A percentile compares a stretch with the other conserved stretches of the same genome.
These are phyloP conservation scores for Lasiodiplodia gonubiensis DNA, from an alignment of 2,329 filamentous ascomycete genomes.

Conservation along the genomic window DNA sequence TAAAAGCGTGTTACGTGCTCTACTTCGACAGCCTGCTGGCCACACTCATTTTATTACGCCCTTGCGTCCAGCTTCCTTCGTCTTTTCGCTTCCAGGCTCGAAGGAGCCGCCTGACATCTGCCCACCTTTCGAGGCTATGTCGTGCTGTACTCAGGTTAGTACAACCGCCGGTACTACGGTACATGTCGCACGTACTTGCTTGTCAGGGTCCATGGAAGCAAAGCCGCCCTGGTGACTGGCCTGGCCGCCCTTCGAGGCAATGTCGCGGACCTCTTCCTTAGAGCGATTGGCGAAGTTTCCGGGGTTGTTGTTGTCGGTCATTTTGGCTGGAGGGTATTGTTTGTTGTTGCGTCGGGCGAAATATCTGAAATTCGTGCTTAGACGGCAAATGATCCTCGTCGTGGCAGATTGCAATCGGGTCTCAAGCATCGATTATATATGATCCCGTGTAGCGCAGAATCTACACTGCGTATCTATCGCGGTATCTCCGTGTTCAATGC, in stretches of 20 bases:
- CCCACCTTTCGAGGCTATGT: slow-evolving; percentile 63
- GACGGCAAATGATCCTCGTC: rapidly evolving
- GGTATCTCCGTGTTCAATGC: neutral
- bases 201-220: slow-evolving; percentile 44
- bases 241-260: slow-evolving; percentile 53
- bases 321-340: neutral
- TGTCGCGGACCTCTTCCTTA: slow-evolving; percentile 53
- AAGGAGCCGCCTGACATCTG: slow-evolving; percentile 61
- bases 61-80: slow-evolving; percentile 61
- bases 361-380: neutral
- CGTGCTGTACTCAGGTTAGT: slow-evolving; percentile 44
- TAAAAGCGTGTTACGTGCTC: too few species aligned
- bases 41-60: slow-evolving; percentile 45
- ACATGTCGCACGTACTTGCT: slow-evolving; percentile 34
- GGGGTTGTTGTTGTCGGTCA: slow-evolving; percentile 47
- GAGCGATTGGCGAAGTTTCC: slow-evolving; percentile 59
- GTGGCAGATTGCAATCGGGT: rapidly evolving
- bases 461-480: neutral
- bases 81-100: slow-evolving; percentile 58
- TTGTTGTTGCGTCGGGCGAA: neutral
- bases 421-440: neutral
- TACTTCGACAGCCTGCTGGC: too few species aligned
- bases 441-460: neutral
- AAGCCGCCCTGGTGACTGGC: slow-evolving; percentile 45
- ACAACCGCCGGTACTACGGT: neutral